phyloP scores from a whole-genome alignment of 1,284 basidiomycete genomes.

The Xerocomus nothofagi region DNA sequence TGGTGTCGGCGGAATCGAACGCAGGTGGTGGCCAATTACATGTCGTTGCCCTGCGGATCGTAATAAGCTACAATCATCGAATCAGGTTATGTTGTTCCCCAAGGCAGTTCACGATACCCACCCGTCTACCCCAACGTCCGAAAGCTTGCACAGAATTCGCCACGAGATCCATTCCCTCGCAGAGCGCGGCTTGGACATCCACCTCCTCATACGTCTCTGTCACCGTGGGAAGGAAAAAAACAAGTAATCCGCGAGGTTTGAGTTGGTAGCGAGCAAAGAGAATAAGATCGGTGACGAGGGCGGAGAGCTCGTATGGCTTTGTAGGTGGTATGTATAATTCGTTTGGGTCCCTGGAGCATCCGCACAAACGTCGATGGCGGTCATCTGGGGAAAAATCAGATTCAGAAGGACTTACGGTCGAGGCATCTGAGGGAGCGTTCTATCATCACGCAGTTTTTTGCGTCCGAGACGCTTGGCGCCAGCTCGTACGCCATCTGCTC shows the following conservation, averaged over 20 bases:
- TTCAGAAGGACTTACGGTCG: constrained; percentile 39
- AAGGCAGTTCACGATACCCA: constrained; percentile 41
- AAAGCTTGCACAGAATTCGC: constrained; percentile 94
- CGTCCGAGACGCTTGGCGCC: constrained; percentile 94
- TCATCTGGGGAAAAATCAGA: background rate
- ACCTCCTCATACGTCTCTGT: constrained; percentile 88
- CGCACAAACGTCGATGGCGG: background rate
- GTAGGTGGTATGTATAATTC: constrained; percentile 84
- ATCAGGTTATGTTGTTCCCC: constrained; percentile 4
- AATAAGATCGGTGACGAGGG: constrained; percentile 81
- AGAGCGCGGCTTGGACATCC: constrained; percentile 72
- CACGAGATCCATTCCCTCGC: constrained; percentile 85
- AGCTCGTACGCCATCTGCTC: constrained; percentile 87
- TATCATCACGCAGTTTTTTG: constrained; percentile 51
- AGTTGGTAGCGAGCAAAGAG: constrained; percentile 83
- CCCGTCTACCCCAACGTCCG: constrained; percentile 92
- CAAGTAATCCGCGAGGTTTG: constrained; percentile 83
- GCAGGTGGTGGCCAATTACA: constrained; percentile 50
- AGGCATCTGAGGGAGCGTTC: constrained; percentile 39
- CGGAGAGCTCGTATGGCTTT: constrained; percentile 90
- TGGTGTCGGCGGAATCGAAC: constrained; percentile 39
- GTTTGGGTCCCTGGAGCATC: constrained; percentile 30
- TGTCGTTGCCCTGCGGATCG: constrained; percentile 73
- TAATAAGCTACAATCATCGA: constrained; percentile 66
- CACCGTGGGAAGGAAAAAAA: constrained; percentile 94